These are phyloP conservation scores for Monilinia vaccinii-corymbosi DNA, from an alignment of 2,329 filamentous ascomycete genomes.

Conservation along the genomic window DNA sequence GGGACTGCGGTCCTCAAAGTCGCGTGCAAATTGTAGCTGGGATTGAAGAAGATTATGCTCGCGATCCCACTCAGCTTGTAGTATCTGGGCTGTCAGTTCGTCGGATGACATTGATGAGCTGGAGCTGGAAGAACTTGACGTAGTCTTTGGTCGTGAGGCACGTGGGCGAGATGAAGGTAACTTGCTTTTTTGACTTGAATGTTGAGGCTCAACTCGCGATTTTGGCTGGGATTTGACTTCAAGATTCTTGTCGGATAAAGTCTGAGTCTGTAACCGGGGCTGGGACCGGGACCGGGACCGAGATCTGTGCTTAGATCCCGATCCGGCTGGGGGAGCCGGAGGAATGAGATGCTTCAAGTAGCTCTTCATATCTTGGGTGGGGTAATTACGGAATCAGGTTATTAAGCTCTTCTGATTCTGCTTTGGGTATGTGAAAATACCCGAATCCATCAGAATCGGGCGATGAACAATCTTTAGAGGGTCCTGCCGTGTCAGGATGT, in stretches of 20 bases:
- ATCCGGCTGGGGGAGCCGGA: neutral
- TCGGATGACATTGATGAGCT: neutral
- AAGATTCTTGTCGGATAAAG: neutral
- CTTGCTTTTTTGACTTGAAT: neutral
- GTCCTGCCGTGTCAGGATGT: neutral
- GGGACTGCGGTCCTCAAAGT: neutral
- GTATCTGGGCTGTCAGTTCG: constrained; percentile 1
- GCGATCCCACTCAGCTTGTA: constrained; percentile 7
- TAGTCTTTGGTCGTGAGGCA: neutral
- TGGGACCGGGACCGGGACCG: neutral
- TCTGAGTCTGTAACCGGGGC: neutral
- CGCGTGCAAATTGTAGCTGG: constrained; percentile 2
- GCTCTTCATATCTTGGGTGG: neutral
- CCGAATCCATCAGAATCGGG: neutral
- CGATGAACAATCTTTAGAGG: neutral
- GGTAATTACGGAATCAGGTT: neutral
- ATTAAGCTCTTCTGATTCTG: neutral
- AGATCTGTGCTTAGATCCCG: neutral
- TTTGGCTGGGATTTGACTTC: neutral
- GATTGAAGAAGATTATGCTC: constrained; percentile 5
- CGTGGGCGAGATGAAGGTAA: neutral
- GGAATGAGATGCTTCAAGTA: constrained; percentile 5
- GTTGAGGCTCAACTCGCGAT: neutral
- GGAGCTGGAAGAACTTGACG: neutral
- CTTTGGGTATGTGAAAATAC: neutral